Base-by-base conservation (phyloP, 805 yeast genomes). In the Barnettozyma vustinii region DNA sequence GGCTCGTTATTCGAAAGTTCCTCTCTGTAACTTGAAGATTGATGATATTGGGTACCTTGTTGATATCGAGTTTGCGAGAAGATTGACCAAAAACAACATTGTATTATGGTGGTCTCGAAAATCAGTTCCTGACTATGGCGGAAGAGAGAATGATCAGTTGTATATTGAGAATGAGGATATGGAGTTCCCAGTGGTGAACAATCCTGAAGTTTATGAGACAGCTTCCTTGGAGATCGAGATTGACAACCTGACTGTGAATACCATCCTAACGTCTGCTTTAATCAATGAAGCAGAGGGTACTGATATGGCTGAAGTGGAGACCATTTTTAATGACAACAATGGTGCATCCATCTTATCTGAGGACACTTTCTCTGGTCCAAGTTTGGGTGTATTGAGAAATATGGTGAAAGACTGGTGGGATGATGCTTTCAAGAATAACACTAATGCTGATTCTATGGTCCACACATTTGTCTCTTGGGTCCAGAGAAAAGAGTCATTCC, bases 401-500 rank as follows among this genome's bases (percentile, higher is more conserved):
- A 70, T 94, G 76, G 85, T 94, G 12, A 88, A 85, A 58, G 81
- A 75, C 30, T 89, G 97, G 97, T 92, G 97, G 96, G 95, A 89
- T 59, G 85, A 82, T 59, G 97, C 97, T 0, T 67, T 87, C 48
- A 70, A 72, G 19, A 80, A 79, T 48, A 78, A 84, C 56, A 56
- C 71, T 9, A 81, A 83, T 51, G 96, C 97, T 0, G 97, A 91
- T 63, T 72, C 87, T 1, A 77, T 91, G 77, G 84, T 90, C 52
- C 87, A 87, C 57, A 76, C 81, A 25, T 81, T 92, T 62, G 85
- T 87, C 2, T 73, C 83, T 4, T 92, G 99, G 99, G 87, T 90
- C 21, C 88, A 87, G 55, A 79, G 82, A 44, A 79, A 87, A 9
- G 77, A 78, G 9, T 87, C 97, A 0, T 75, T 63, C 56, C 68